Conservation (phyloP, 2,329 filamentous ascomycete species). For the Sordariomycetes sp. region DNA sequence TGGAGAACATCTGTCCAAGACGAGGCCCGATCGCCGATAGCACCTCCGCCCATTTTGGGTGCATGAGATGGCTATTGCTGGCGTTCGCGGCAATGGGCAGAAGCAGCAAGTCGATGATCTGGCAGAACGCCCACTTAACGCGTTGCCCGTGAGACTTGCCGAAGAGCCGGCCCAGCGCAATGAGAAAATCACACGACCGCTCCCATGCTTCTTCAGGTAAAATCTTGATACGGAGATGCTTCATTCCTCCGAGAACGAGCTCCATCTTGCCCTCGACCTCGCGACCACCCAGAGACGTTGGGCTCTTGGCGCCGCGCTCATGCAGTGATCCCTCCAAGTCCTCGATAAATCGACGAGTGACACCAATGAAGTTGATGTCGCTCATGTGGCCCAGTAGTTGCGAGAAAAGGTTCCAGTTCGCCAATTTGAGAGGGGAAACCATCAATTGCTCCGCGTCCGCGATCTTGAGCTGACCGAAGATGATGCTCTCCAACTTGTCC, state of each 20-base stretch:
- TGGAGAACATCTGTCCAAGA: slow-evolving; percentile 75
- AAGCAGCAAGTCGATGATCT: slow-evolving; percentile 78
- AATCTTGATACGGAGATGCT: slow-evolving; percentile 70
- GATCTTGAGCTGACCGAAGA: slow-evolving; percentile 89
- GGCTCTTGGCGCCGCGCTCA: slow-evolving; percentile 63
- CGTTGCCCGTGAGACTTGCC: slow-evolving; percentile 76
- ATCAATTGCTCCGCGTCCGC: slow-evolving; percentile 75
- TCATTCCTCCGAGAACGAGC: slow-evolving; percentile 84
- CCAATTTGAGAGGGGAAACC: slow-evolving; percentile 72
- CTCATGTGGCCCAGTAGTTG: slow-evolving; percentile 95
- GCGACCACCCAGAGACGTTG: slow-evolving; percentile 43
- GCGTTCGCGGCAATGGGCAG: slow-evolving; percentile 80
- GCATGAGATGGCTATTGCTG: slow-evolving; percentile 63
- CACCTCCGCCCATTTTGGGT: slow-evolving; percentile 81
- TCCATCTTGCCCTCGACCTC: slow-evolving; percentile 77
- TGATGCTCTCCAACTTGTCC: slow-evolving; percentile 87
- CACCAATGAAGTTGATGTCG: slow-evolving; percentile 77
- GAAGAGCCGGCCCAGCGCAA: slow-evolving; percentile 73
- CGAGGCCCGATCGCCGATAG: slow-evolving; percentile 70
- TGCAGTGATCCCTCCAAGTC: slow-evolving; percentile 74
- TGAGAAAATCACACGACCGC: slow-evolving; percentile 82
- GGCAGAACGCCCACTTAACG: slow-evolving; percentile 91
- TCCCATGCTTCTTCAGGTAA: slow-evolving; percentile 70
- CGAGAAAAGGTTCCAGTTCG: slow-evolving; percentile 93
- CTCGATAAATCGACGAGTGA: slow-evolving; percentile 70